These are phyloP conservation scores for Penicillium sp. DNA, from an alignment of 2,329 filamentous ascomycete genomes.

Conservation along the genomic window DNA sequence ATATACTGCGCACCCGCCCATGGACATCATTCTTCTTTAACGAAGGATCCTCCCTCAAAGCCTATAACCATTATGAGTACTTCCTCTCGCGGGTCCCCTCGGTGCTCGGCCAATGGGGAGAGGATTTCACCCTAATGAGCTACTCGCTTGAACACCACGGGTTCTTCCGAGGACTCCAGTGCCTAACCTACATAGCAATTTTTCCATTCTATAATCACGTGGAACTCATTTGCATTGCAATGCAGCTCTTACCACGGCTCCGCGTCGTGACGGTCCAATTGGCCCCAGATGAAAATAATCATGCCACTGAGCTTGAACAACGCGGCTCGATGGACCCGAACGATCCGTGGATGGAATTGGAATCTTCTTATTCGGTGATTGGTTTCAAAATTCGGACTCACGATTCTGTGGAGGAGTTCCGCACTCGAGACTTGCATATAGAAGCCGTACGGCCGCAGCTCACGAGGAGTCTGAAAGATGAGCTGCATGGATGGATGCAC, in stretches of 20 bases:
- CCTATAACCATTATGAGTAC: constrained; percentile 73
- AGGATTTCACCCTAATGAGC: constrained; percentile 16
- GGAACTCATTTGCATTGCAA: constrained; percentile 48
- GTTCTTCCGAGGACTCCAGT: constrained; percentile 49
- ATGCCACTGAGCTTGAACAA: constrained; percentile 44
- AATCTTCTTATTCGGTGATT: constrained; percentile 55
- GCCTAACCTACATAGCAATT: constrained; percentile 64
- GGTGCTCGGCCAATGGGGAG: constrained; percentile 55
- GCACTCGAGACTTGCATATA: constrained; percentile 37
- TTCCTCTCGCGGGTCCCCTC: constrained; percentile 67
- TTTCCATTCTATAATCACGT: constrained; percentile 70
- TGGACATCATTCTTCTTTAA: constrained; percentile 72
- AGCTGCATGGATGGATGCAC: constrained; percentile 34
- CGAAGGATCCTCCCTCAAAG: constrained; percentile 73
- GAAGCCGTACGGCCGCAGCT: constrained; percentile 36
- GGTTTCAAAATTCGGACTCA: constrained; percentile 40
- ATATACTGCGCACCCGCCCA: constrained; percentile 43
- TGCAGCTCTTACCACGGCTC: constrained; percentile 55
- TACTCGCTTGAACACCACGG: constrained; percentile 36
- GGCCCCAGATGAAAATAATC: constrained; percentile 45
- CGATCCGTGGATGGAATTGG: constrained; percentile 59
- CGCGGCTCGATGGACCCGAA: constrained; percentile 46
- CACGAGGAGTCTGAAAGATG: constrained; percentile 28
- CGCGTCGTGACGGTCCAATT: constrained; percentile 60
- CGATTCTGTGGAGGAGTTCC: constrained; percentile 32